These are phyloP conservation scores for Sparassis latifolia DNA, from an alignment of 1,284 basidiomycete genomes.

Conservation along the genomic window DNA sequence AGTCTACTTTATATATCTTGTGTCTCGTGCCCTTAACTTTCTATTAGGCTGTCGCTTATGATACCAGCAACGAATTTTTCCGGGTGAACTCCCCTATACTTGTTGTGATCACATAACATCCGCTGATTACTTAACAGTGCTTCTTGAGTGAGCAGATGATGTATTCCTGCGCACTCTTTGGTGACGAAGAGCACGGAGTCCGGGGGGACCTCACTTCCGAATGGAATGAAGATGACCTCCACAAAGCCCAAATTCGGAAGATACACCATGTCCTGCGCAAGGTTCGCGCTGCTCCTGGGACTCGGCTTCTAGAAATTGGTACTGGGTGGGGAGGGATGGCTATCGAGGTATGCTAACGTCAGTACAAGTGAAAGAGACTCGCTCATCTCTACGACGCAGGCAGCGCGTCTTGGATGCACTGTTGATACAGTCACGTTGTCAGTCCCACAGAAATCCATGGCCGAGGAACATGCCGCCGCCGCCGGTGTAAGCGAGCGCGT, in stretches of 20 bases:
- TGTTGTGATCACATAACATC: not conserved
- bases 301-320: conserved; percentile 81
- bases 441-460: conserved; percentile 74
- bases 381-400: conserved; percentile 29
- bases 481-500: conserved; percentile 66
- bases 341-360: conserved; percentile 52
- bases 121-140: conserved; percentile 34
- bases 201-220: conserved; percentile 41
- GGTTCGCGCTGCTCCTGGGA: conserved; percentile 67
- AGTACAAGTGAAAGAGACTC: not conserved
- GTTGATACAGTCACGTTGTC: conserved; percentile 85
- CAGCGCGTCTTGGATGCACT: conserved; percentile 60
- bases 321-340: conserved; percentile 85
- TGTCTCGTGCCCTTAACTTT: not conserved
- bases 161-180: conserved; percentile 81
- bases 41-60: conserved; percentile 1
- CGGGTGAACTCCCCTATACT: not conserved
- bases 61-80: conserved; percentile 4
- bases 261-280: conserved; percentile 67
- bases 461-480: conserved; percentile 66
- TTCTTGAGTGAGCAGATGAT: conserved; percentile 86
- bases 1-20: not conserved
- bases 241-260: conserved; percentile 75
- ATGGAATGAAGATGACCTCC: conserved; percentile 51
- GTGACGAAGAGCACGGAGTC: conserved; percentile 58